Base-by-base conservation (phyloP, 2,329 filamentous ascomycete species). In the Cytospora schulzeri region DNA sequence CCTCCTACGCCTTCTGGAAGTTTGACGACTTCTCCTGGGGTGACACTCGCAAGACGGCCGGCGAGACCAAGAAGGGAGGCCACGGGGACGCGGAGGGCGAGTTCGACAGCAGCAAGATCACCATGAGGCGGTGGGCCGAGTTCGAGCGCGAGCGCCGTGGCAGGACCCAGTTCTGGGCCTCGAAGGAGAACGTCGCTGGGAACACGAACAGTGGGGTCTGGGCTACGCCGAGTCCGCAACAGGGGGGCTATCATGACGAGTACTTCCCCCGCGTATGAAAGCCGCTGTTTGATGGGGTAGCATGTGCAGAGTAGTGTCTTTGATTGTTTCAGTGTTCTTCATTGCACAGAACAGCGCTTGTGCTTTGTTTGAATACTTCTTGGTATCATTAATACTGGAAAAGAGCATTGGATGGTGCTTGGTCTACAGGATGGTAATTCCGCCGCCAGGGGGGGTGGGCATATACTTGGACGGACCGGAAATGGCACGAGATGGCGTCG, bases 11-110 rank as follows among this genome's bases (percentile, higher is more conserved):
- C 3, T 99, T 94, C 83, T 99, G 95, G 95, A 98, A 99, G 80
- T 99, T 99, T 76, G 95, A 99, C 76, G 95, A 99, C 81, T 99
- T 99, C 83, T 96, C 91, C 64, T 99, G 95, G 95, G 95, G 95
- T 73, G 96, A 99, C 69, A 99, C 95, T 62, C 88, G 95, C 67
- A 96, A 98, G 86, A 97, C 94, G 50, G 91, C 89, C 0, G 93
- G 93, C 31, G 94, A 97, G 74, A 89, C 87, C 17, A 93, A 94
- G 82, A 95, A 94, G 79, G 91, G 85, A 2, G 91, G 92, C 35
- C 65, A 67, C 22, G 88, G 93, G 68, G 93, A 94, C 73, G 90
- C 90, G 68, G 92, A 97, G 77, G 95, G 95, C 68, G 95, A 98
- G 77, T 99, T 99, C 73, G 96, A 99, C 78, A 96, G 91, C 77